Conservation (phyloP, 306 rosid genomes). For the Acacia confusa region DNA sequence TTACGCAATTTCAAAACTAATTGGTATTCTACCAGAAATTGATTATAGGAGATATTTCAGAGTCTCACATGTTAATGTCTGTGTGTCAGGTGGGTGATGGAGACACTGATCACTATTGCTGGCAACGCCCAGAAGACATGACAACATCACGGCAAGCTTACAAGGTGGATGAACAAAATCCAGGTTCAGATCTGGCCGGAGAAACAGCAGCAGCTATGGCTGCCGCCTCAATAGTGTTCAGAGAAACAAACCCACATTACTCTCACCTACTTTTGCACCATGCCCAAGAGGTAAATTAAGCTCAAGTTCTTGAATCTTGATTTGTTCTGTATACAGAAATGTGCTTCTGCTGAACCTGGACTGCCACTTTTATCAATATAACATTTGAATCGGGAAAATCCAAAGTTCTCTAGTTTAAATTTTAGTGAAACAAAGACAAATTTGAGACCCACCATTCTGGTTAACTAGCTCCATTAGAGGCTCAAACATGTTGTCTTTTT, state of each 20-base stretch:
- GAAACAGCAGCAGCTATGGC: constrained; percentile 97
- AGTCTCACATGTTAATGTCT: background rate
- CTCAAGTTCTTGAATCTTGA: background rate
- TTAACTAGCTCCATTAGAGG: background rate
- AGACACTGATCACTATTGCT: constrained; percentile 94
- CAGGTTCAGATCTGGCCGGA: constrained; percentile 98
- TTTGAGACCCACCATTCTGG: background rate
- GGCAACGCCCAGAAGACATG: constrained; percentile 99
- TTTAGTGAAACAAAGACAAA: background rate
- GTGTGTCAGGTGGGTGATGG: constrained; percentile 88
- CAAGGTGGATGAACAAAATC: constrained; percentile 74
- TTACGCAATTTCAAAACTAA: background rate
- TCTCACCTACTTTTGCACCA: constrained; percentile 84
- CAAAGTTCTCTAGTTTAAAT: background rate
- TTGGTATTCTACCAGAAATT: background rate
- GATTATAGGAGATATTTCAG: background rate
- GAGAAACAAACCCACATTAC: constrained; percentile 79
- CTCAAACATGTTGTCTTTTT: background rate
- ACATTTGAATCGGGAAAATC: background rate
- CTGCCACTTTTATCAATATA: background rate
- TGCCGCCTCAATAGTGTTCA: constrained; percentile 79
- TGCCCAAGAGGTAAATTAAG: constrained; percentile 65
- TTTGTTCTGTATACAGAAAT: background rate
- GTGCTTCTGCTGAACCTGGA: background rate
- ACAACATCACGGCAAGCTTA: constrained; percentile 92